A percentile compares a stretch with the other conserved stretches of the same genome.
phyloP scores from a whole-genome alignment of 345 rosid species.

The Gossypium herbaceum region DNA sequence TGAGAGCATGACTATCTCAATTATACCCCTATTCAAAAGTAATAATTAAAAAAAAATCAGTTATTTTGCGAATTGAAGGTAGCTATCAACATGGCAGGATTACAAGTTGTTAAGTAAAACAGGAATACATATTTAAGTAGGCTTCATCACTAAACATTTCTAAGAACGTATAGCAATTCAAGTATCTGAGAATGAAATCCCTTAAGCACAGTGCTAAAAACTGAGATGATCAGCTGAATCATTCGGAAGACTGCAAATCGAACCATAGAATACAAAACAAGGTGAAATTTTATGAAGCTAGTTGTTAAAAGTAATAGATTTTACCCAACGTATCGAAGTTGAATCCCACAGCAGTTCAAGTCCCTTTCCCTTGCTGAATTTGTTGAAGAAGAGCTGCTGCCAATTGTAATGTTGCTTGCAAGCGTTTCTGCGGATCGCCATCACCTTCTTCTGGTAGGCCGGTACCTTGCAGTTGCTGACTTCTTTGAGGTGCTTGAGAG shows the following conservation, averaged over 20 bases:
- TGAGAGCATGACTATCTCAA: no score
- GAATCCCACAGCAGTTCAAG: constrained; percentile 8
- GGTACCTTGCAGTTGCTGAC: constrained; percentile 37
- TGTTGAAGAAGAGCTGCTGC: constrained; percentile 97
- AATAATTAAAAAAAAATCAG: background rate
- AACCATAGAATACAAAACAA: background rate
- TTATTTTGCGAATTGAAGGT: background rate
- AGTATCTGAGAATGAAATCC: background rate
- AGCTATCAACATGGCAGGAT: constrained; percentile 1
- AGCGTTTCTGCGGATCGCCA: constrained; percentile 78
- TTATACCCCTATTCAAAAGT: no score
- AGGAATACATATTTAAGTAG: background rate
- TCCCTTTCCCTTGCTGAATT: constrained; percentile 79
- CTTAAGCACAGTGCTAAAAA: background rate
- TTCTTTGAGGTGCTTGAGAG: constrained; percentile 14
- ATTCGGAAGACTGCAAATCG: background rate
- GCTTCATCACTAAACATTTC: background rate
- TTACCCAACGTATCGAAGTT: background rate
- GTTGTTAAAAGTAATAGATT: background rate
- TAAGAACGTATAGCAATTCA: background rate
- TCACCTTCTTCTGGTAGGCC: constrained; percentile 54
- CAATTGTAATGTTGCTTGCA: constrained; percentile 86
- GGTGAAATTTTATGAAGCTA: constrained; percentile 2
- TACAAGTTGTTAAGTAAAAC: background rate
- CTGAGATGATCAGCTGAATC: background rate